Evolutionary conservation across 306 rosid genomes (phyloP), one percentile per base, ranked within the genome.

Genomic region (Lotus japonicus): DNA sequence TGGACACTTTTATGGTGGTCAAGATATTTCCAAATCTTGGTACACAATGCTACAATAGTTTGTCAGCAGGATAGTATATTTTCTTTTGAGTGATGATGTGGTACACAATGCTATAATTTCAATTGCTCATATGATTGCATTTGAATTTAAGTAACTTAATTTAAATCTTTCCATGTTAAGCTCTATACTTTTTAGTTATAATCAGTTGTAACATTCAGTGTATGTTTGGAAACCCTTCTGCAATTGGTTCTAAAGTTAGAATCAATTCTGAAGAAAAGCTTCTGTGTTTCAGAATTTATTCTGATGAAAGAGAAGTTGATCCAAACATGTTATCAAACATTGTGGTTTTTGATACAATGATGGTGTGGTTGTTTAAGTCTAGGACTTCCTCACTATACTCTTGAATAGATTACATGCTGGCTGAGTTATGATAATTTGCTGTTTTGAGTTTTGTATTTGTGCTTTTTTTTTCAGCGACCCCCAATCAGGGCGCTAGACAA

Each of bases 401-500:
- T 44, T 53, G 36, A 68, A 23, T 16, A 48, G 12, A 15, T 50
- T 33, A 19, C 12, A 16, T 45, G 55, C 52, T 14, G 51, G 19
- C 50, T 64, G 70, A 64, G 21, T 53, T 70, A 58, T 54, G 65
- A 49, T 65, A 31, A 46, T 21, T 50, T 59, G n/a, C 73, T 39
- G 60, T 5, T 21, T 73, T 56, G 64, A 70, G 80, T 60, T 83
- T 77, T 63, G 38, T 75, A 56, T 57, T 19, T 70, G 31, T 74
- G 70, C 54, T 54, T 72, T 60, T 51, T 68, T 73, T 66, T 60
- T 73, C 89, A 94, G 99, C 89, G 84, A 21, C 90, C 96, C 6
- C 99, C 95, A 21, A 90, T 94, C 70, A 87, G 78, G 72, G 81
- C 99, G 72, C 36, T 85, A 9, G 95, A 90, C 63, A 66, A 94